Evolutionary conservation across 2,329 filamentous ascomycete species (phyloP).

Genomic region (Microsporum canis): DNA sequence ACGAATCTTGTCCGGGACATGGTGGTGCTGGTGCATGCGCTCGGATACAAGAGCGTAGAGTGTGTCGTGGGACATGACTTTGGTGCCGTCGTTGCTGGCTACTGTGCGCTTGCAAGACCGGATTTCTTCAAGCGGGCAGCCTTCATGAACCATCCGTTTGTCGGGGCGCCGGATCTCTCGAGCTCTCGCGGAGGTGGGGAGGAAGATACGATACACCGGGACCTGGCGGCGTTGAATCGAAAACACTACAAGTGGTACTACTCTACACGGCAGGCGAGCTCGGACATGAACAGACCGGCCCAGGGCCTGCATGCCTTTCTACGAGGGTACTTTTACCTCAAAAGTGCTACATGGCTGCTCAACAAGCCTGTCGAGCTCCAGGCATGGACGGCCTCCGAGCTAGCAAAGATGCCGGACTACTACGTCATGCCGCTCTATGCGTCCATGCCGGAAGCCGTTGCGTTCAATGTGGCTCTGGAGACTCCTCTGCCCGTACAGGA

Average conservation of each 20-base stretch:
- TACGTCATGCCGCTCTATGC: slow-evolving; percentile 52
- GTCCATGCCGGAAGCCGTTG: slow-evolving; percentile 50
- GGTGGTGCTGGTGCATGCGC: slow-evolving; percentile 47
- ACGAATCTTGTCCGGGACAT: slow-evolving; percentile 52
- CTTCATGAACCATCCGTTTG: slow-evolving; percentile 56
- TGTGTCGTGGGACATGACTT: slow-evolving; percentile 58
- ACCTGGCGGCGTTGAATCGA: slow-evolving; percentile 43
- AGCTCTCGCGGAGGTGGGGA: slow-evolving; percentile 11
- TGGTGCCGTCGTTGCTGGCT: slow-evolving; percentile 49
- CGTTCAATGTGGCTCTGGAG: slow-evolving; percentile 43
- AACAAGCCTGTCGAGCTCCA: slow-evolving; percentile 45
- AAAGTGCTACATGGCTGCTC: slow-evolving; percentile 49
- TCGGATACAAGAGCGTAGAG: slow-evolving; percentile 48
- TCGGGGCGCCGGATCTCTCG: slow-evolving; percentile 38
- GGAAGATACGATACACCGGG: slow-evolving; percentile 42
- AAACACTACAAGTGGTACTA: slow-evolving; percentile 60
- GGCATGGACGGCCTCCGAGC: slow-evolving; percentile 46
- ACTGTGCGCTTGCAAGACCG: slow-evolving; percentile 50
- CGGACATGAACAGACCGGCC: slow-evolving; percentile 27
- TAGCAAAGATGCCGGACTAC: slow-evolving; percentile 53
- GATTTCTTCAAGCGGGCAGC: slow-evolving; percentile 53
- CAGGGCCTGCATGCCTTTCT: slow-evolving; percentile 50
- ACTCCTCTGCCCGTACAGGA: slow-evolving; percentile 28
- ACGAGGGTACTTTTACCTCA: slow-evolving; percentile 57
- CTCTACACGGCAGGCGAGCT: slow-evolving; percentile 26